Evolutionary conservation across 192 early-diverging fungal species (phyloP).

Genomic region (Chytriomyces sp.): DNA sequence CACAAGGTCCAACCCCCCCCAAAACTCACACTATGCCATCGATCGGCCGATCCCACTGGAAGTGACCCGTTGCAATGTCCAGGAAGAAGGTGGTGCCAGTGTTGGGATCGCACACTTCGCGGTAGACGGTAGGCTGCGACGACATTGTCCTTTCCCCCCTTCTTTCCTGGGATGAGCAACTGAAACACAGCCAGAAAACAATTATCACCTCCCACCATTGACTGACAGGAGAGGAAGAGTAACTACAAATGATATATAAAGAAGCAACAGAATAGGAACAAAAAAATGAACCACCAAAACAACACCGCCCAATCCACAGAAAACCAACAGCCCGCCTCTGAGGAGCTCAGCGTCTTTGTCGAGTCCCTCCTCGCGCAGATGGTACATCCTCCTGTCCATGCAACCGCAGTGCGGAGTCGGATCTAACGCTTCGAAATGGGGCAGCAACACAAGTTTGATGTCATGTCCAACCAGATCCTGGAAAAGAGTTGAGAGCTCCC

Average conservation of each 20-base stretch:
- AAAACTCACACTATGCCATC: slow-evolving; percentile 66
- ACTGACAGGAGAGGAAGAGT: too few species aligned
- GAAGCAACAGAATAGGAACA: neutral
- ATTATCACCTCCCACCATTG: too few species aligned
- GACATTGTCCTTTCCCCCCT: neutral
- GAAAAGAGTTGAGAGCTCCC: slow-evolving; percentile 30
- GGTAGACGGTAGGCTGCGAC: slow-evolving; percentile 2
- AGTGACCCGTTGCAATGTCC: slow-evolving; percentile 76
- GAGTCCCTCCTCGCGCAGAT: slow-evolving; percentile 30
- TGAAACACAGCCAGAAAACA: neutral
- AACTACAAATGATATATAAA: neutral
- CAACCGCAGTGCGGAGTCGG: neutral
- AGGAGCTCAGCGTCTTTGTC: slow-evolving; percentile 30
- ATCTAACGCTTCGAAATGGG: neutral
- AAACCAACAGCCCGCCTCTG: too few species aligned
- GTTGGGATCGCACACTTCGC: slow-evolving; percentile 48
- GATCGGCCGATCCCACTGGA: slow-evolving; percentile 66
- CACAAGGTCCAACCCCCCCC: neutral
- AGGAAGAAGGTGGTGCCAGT: slow-evolving; percentile 57
- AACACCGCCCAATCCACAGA: slow-evolving; percentile 4
- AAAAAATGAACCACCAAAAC: neutral
- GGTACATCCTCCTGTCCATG: neutral
- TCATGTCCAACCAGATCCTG: slow-evolving; percentile 34
- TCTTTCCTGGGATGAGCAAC: neutral
- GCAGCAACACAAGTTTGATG: slow-evolving; percentile 41